A percentile compares a stretch with the other conserved stretches of the same genome.
Conservation (phyloP, 106 monocot species). For the Acanthochlamys bracteata region DNA sequence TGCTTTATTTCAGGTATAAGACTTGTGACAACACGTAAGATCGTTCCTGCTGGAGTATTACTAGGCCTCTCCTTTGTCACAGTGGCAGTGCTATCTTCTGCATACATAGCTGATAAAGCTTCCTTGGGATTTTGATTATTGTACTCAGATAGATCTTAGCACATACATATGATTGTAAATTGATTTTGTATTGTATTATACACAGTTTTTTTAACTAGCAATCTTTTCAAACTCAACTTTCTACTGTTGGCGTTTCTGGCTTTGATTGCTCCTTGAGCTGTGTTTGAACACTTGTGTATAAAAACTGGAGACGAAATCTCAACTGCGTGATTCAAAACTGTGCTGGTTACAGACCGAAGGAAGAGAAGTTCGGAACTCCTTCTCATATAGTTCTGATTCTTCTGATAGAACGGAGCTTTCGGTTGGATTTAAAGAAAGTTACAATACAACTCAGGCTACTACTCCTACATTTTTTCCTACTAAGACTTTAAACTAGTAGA, state of each 20-base stretch:
- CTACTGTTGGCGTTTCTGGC: neutral
- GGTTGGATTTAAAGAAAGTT: too few species aligned
- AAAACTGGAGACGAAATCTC: too few species aligned
- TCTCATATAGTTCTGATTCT: too few species aligned
- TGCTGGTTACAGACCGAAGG: too few species aligned
- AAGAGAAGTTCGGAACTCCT: too few species aligned
- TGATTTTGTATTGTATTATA: neutral
- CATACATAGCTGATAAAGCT: conserved; percentile 52
- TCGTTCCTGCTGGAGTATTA: conserved; percentile 60
- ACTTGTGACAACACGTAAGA: conserved; percentile 54
- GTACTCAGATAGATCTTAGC: neutral
- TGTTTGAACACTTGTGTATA: too few species aligned
- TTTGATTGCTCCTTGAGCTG: neutral
- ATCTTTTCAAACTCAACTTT: neutral
- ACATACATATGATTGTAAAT: neutral
- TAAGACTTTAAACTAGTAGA: too few species aligned
- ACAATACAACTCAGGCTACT: too few species aligned
- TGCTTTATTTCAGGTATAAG: conserved; percentile 49
- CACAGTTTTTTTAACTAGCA: neutral
- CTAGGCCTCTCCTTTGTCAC: conserved; percentile 45
- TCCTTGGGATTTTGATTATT: conserved; percentile 21
- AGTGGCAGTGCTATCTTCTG: conserved; percentile 43
- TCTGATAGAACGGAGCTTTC: too few species aligned
- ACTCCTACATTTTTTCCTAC: too few species aligned
- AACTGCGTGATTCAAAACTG: too few species aligned